Conservation (phyloP, 2,329 filamentous ascomycete species). For the Ceratocystis cubensis region DNA sequence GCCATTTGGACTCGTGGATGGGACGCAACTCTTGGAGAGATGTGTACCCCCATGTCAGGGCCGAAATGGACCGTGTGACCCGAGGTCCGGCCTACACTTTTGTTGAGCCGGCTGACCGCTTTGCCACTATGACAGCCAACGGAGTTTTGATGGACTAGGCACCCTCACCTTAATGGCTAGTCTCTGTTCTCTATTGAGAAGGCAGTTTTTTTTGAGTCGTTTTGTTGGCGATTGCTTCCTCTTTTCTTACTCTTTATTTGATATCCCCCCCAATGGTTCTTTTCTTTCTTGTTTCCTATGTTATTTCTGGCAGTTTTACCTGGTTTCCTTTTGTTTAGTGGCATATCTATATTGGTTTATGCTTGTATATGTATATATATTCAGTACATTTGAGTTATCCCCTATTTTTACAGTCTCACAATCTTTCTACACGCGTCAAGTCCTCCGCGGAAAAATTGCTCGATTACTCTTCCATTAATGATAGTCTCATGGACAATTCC, state of each 20-base stretch:
- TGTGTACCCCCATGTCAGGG: constrained; percentile 43
- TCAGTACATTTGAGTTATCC: not conserved
- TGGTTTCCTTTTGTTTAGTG: not conserved
- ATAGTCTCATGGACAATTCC: constrained; percentile 64
- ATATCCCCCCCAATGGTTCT: constrained; percentile 7
- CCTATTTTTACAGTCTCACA: not conserved
- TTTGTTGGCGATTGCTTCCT: not conserved
- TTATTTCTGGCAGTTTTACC: constrained; percentile 8
- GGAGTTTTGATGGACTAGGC: constrained; percentile 32
- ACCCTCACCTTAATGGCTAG: not conserved
- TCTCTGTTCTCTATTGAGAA: constrained; percentile 4
- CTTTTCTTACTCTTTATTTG: not conserved
- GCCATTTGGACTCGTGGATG: constrained; percentile 52
- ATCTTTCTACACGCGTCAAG: constrained; percentile 45
- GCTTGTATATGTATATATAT: constrained; percentile 2
- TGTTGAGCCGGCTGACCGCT: constrained; percentile 33
- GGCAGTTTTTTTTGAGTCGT: not conserved
- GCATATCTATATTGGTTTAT: not conserved
- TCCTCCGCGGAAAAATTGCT: constrained; percentile 59
- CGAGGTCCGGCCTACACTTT: constrained; percentile 34
- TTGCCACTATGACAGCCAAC: constrained; percentile 31
- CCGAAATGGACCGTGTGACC: constrained; percentile 43
- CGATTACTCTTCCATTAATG: constrained; percentile 51
- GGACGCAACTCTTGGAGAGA: constrained; percentile 46
- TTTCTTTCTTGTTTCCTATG: constrained; percentile 12